Percentiles rank a stretch among this genome's conserved stretches.
Conservation (phyloP, 805 yeast species). For the Ogataea ramenticola region DNA sequence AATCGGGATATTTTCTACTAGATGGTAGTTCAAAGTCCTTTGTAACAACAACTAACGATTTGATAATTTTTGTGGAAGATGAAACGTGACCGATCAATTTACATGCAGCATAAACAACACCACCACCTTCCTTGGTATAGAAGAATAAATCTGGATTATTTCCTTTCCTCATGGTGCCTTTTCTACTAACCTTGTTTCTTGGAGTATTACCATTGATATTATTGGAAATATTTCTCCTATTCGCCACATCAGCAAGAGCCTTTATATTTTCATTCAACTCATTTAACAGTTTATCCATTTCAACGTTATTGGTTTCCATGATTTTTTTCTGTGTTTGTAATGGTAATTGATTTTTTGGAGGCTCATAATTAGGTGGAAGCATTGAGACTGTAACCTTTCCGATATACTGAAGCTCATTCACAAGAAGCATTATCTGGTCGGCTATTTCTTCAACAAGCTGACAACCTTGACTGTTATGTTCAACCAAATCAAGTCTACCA, state of each 20-base stretch:
- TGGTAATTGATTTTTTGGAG: conserved; percentile 30
- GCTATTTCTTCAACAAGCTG: conserved; percentile 57
- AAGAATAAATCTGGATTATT: conserved; percentile 28
- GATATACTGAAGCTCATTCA: conserved; percentile 44
- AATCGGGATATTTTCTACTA: conserved; percentile 63
- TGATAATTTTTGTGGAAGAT: conserved; percentile 44
- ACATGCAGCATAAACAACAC: conserved; percentile 23
- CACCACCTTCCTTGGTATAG: conserved; percentile 62
- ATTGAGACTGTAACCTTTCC: conserved; percentile 13
- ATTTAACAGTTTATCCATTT: conserved; percentile 49
- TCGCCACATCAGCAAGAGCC: conserved; percentile 38
- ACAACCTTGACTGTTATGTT: conserved; percentile 65
- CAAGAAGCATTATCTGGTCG: conserved; percentile 58
- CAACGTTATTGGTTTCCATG: conserved; percentile 36
- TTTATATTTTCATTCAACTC: conserved; percentile 61
- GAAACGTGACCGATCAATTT: conserved; percentile 48
- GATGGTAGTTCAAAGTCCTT: conserved; percentile 59
- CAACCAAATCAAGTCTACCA: conserved; percentile 74
- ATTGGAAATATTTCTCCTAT: conserved; percentile 10
- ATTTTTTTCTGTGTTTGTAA: conserved; percentile 33
- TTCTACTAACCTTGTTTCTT: conserved; percentile 15
- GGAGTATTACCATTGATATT: conserved; percentile 3
- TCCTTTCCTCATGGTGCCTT: conserved; percentile 1
- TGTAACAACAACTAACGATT: conserved; percentile 44
- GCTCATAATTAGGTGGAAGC: conserved; percentile 14